A percentile compares a stretch with the other conserved stretches of the same genome.
These are phyloP conservation scores for Nakazawaea ishiwadae DNA, from an alignment of 805 yeast species.

Conservation along the genomic window DNA sequence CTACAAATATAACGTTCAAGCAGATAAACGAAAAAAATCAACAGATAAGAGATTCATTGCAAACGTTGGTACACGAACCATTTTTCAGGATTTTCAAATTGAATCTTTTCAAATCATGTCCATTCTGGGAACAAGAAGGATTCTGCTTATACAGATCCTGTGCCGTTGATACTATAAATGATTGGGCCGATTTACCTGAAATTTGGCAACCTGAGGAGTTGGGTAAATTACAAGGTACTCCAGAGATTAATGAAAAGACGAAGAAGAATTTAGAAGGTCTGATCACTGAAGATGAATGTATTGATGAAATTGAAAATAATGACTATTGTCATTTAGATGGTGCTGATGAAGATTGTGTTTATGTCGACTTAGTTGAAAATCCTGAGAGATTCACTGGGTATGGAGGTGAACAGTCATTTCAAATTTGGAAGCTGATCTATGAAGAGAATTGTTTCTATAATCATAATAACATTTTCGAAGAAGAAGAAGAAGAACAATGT, in stretches of 20 bases:
- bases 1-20: conserved; percentile 28
- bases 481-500: conserved; percentile 47
- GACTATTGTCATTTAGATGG: conserved; percentile 70
- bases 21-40: conserved; percentile 50
- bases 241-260: conserved; percentile 26
- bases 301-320: conserved; percentile 33
- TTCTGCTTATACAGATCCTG: conserved; percentile 85
- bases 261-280: conserved; percentile 12
- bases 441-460: conserved; percentile 83
- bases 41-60: conserved; percentile 51
- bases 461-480: conserved; percentile 31
- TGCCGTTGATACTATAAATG: conserved; percentile 81
- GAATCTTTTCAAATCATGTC: conserved; percentile 78
- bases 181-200: conserved; percentile 66
- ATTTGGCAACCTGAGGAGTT: conserved; percentile 71
- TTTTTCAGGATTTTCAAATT: conserved; percentile 87
- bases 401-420: conserved; percentile 86
- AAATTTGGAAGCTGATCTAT: conserved; percentile 91
- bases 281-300: conserved; percentile 21
- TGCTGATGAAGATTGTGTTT: conserved; percentile 63
- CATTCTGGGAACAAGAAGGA: conserved; percentile 77
- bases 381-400: conserved; percentile 98
- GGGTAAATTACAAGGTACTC: conserved; percentile 42
- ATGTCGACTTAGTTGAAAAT: conserved; percentile 80
- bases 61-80: conserved; percentile 59